These are phyloP conservation scores for Boehmeria nivea DNA, from an alignment of 306 rosid genomes.

Conservation along the genomic window DNA sequence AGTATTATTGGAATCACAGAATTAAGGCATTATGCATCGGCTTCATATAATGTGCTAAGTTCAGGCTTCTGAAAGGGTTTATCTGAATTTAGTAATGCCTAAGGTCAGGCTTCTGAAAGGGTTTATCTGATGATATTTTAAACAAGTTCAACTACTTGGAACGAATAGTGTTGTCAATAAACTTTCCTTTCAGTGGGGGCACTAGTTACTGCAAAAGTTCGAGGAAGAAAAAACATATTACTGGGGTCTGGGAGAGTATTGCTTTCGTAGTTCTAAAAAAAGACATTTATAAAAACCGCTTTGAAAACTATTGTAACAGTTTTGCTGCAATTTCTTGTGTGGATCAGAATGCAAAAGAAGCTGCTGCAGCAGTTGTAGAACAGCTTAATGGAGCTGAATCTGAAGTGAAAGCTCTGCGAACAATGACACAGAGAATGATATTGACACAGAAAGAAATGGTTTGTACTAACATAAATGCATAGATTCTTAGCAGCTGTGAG, in stretches of 20 bases:
- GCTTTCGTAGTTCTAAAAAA: not conserved
- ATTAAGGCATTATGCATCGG: too few species aligned
- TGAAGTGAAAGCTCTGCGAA: slow-evolving; percentile 78
- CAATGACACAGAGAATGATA: slow-evolving; percentile 96
- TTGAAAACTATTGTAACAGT: slow-evolving; percentile 8
- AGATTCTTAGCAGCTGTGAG: slow-evolving; percentile 20
- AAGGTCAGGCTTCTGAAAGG: not conserved
- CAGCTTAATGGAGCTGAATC: slow-evolving; percentile 74
- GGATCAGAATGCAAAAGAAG: slow-evolving; percentile 69
- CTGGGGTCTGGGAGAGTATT: not conserved
- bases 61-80: too few species aligned
- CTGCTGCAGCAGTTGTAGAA: slow-evolving; percentile 39
- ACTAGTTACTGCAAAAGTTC: too few species aligned
- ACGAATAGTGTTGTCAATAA: too few species aligned
- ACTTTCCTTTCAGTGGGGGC: too few species aligned
- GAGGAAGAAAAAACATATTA: too few species aligned
- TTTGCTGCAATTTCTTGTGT: slow-evolving; percentile 17
- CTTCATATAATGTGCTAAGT: too few species aligned
- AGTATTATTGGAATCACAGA: too few species aligned
- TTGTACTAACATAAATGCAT: slow-evolving; percentile 16
- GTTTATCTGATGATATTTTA: not conserved
- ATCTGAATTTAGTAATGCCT: not conserved
- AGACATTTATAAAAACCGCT: not conserved
- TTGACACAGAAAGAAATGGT: slow-evolving; percentile 97
- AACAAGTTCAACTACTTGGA: not conserved